Percentiles rank a stretch among this genome's conserved stretches.
phyloP scores from a whole-genome alignment of 2,329 filamentous ascomycete genomes.

The Orbilia oligospora region DNA sequence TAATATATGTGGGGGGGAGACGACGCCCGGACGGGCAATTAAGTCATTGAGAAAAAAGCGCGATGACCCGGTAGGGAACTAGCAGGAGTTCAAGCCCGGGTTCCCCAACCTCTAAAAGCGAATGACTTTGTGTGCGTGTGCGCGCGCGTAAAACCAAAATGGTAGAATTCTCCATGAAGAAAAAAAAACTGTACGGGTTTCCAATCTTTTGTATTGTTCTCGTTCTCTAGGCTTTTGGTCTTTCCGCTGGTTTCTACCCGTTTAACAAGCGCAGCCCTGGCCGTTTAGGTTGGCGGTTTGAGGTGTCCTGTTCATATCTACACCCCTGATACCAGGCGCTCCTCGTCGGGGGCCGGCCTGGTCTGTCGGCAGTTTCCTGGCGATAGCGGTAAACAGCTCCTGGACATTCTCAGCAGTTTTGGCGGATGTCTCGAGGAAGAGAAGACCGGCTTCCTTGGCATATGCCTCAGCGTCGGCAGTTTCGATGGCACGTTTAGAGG shows the following conservation, averaged over 20 bases:
- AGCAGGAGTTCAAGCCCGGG: neutral
- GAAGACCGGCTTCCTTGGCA: slow-evolving; percentile 88
- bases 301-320: slow-evolving; percentile 72
- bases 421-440: slow-evolving; percentile 98
- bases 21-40: slow-evolving; percentile 12
- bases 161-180: slow-evolving; percentile 44
- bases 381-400: slow-evolving; percentile 96
- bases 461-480: slow-evolving; percentile 95
- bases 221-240: slow-evolving; percentile 24
- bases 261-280: slow-evolving; percentile 48
- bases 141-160: slow-evolving; percentile 43
- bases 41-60: slow-evolving; percentile 42
- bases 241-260: slow-evolving; percentile 6
- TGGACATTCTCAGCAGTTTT: slow-evolving; percentile 97
- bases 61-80: slow-evolving; percentile 1
- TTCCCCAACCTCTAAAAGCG: slow-evolving; percentile 46
- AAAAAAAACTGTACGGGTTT: slow-evolving; percentile 27
- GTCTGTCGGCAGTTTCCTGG: slow-evolving; percentile 96
- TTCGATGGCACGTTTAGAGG: slow-evolving; percentile 92
- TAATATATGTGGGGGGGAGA: slow-evolving; percentile 45
- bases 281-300: slow-evolving; percentile 36
- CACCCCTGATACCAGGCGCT: slow-evolving; percentile 69
- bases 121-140: slow-evolving; percentile 33
- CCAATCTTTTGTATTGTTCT: slow-evolving; percentile 16
- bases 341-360: slow-evolving; percentile 84